These are phyloP conservation scores for Gossypium raimondii DNA, from an alignment of 345 rosid genomes.

Conservation along the genomic window DNA sequence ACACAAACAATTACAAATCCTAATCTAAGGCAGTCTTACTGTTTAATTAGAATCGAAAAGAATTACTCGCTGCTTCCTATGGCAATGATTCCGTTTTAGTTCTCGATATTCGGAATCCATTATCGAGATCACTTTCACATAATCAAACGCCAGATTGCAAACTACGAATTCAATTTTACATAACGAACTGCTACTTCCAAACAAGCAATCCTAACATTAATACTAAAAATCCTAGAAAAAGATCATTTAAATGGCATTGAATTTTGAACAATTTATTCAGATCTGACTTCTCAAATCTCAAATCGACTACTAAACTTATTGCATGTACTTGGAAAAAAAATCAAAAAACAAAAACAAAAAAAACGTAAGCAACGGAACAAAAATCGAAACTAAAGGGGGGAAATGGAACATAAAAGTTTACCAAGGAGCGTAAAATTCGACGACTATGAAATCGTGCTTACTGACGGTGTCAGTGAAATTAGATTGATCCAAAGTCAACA, in stretches of 20 bases:
- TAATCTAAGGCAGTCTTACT: background rate
- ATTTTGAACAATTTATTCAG: too few relatives aligned
- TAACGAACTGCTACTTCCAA: background rate
- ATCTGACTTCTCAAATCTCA: too few relatives aligned
- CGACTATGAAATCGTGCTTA: slow-evolving; percentile 83
- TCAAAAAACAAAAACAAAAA: background rate
- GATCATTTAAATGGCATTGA: too few relatives aligned
- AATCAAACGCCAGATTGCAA: background rate
- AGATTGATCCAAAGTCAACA: slow-evolving; percentile 75
- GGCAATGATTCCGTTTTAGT: background rate
- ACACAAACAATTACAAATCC: background rate
- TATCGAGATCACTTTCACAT: background rate
- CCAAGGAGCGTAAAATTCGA: slow-evolving; percentile 99
- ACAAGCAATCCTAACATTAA: background rate
- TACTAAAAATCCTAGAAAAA: too few relatives aligned
- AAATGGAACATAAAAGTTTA: slow-evolving; percentile 19
- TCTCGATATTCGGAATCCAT: background rate
- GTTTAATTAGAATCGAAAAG: background rate
- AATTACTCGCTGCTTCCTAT: background rate
- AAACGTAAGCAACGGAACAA: background rate
- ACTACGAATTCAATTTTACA: background rate
- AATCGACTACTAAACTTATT: background rate
- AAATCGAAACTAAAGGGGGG: background rate
- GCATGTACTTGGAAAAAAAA: background rate
- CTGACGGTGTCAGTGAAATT: slow-evolving; percentile 72